phyloP scores from a whole-genome alignment of 305 asterid genomes.

The Rubia balearica region DNA sequence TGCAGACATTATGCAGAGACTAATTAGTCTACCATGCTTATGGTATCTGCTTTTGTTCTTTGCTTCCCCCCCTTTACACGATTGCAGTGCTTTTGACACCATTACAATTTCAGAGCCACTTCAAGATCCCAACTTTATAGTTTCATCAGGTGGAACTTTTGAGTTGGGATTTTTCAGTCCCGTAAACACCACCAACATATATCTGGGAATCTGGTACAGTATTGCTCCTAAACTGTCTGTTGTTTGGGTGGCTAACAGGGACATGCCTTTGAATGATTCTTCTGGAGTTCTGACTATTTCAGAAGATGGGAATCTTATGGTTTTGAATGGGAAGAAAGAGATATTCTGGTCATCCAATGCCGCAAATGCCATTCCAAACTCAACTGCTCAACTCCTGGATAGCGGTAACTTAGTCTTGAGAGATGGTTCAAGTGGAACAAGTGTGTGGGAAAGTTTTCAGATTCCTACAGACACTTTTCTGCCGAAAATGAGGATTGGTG shows the following conservation, averaged over 20 bases:
- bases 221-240: neutral
- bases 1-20: neutral
- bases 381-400: neutral
- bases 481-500: too few species aligned
- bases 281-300: neutral
- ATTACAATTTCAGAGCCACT: neutral
- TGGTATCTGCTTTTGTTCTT: neutral
- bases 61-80: neutral
- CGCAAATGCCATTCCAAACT: neutral
- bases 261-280: neutral
- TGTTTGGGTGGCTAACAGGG: neutral
- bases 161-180: neutral
- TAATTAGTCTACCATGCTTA: neutral
- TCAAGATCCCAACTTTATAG: neutral
- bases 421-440: neutral
- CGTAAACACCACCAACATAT: neutral
- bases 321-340: neutral
- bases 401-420: neutral
- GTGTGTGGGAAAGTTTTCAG: neutral
- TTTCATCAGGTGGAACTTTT: neutral
- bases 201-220: neutral
- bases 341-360: neutral
- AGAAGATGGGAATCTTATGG: neutral
- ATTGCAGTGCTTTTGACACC: neutral
- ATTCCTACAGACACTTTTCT: too few species aligned